A percentile compares a stretch with the other conserved stretches of the same genome.
phyloP scores from a whole-genome alignment of 306 rosid species.

The Quercus cerris region DNA sequence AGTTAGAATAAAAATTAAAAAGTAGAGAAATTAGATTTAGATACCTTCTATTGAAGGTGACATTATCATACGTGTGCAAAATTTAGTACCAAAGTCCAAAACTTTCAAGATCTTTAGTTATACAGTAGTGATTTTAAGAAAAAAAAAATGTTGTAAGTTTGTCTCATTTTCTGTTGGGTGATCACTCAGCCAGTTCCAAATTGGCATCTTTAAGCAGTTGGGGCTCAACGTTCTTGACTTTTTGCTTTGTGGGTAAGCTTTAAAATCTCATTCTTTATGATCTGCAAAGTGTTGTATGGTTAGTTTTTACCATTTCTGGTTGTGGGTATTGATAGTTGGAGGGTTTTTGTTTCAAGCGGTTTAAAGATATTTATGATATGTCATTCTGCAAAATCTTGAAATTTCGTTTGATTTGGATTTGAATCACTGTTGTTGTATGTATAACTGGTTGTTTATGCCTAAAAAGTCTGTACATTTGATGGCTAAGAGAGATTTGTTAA shows the following conservation, averaged over 20 bases:
- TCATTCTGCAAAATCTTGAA: neutral
- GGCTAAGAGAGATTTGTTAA: too few species aligned
- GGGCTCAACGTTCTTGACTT: neutral
- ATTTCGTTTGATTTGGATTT: neutral
- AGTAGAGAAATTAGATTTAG: neutral
- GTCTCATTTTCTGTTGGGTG: neutral
- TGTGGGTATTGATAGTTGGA: neutral
- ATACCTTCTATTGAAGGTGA: conserved; percentile 12
- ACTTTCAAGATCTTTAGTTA: conserved; percentile 12
- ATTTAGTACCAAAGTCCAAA: neutral
- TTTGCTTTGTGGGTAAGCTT: conserved; percentile 6
- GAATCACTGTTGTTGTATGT: neutral
- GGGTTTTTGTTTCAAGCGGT: neutral
- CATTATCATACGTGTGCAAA: conserved; percentile 16
- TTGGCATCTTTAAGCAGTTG: neutral
- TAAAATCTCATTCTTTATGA: neutral
- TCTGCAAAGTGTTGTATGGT: neutral
- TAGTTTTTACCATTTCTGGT: neutral
- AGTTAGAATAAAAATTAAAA: neutral
- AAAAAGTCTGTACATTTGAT: neutral
- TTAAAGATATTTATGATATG: neutral
- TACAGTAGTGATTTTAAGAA: conserved; percentile 1
- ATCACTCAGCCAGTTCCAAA: neutral
- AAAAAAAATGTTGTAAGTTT: neutral
- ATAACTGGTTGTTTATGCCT: neutral